These are phyloP conservation scores for Monilinia fructicola DNA, from an alignment of 2,329 filamentous ascomycete genomes.

Conservation along the genomic window DNA sequence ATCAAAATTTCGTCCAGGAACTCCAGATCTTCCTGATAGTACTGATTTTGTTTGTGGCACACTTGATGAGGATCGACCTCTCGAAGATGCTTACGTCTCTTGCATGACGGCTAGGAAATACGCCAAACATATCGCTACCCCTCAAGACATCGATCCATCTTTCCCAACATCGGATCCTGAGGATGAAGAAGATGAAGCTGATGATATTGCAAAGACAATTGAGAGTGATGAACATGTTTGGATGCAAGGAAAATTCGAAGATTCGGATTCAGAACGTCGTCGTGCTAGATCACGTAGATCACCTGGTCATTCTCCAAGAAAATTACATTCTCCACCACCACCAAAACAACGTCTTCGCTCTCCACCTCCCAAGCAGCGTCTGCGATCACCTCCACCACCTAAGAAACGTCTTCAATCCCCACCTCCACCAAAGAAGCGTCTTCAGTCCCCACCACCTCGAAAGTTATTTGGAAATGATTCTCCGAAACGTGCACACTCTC, in stretches of 20 bases:
- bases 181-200: slow-evolving; percentile 74
- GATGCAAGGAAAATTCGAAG: slow-evolving; percentile 71
- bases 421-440: slow-evolving; percentile 43
- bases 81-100: slow-evolving; percentile 92
- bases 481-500: slow-evolving; percentile 62
- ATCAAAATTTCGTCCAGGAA: slow-evolving; percentile 64
- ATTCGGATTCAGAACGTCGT: slow-evolving; percentile 58
- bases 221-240: slow-evolving; percentile 69
- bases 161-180: slow-evolving; percentile 95
- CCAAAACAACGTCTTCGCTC: slow-evolving; percentile 43
- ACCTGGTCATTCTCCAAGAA: slow-evolving; percentile 59
- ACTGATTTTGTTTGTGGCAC: slow-evolving; percentile 99
- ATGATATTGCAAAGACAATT: slow-evolving; percentile 53
- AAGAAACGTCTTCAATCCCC: slow-evolving; percentile 42
- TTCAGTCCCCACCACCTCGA: slow-evolving; percentile 41
- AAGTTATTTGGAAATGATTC: slow-evolving; percentile 39
- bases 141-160: slow-evolving; percentile 97
- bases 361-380: slow-evolving; percentile 43
- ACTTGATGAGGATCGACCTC: slow-evolving; percentile 86
- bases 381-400: slow-evolving; percentile 40
- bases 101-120: slow-evolving; percentile 78
- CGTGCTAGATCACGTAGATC: slow-evolving; percentile 50
- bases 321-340: slow-evolving; percentile 56
- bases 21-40: slow-evolving; percentile 88
- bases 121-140: slow-evolving; percentile 76